phyloP scores from a whole-genome alignment of 331 rosid genomes.

The Malus hybrid region DNA sequence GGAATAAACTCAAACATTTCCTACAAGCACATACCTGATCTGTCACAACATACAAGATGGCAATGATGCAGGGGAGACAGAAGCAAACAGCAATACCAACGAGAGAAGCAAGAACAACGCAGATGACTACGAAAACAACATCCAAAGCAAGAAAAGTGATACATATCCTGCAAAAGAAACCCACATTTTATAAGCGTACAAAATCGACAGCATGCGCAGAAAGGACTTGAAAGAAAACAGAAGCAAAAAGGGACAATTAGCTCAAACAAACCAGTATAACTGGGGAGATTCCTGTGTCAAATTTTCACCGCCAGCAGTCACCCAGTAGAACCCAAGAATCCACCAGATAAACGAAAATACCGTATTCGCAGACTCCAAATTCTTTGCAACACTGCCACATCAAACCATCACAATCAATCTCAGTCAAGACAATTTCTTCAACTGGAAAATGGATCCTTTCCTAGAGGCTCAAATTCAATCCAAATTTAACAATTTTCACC shows the following conservation, averaged over 20 bases:
- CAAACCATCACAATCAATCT: slow-evolving; percentile 3
- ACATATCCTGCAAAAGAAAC: slow-evolving; percentile 65
- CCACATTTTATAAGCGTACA: slow-evolving; percentile 3
- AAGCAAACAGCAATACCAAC: slow-evolving; percentile 96
- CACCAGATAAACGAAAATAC: slow-evolving; percentile 89
- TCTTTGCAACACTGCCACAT: slow-evolving; percentile 47
- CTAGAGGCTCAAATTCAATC: not conserved
- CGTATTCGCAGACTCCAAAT: slow-evolving; percentile 73
- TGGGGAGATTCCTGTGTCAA: slow-evolving; percentile 63
- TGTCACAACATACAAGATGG: slow-evolving; percentile 53
- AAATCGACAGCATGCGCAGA: not conserved
- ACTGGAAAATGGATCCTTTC: not conserved
- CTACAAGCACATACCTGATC: slow-evolving; percentile 53
- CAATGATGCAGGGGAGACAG: slow-evolving; percentile 91
- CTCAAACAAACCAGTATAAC: slow-evolving; percentile 77
- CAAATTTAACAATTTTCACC: not conserved
- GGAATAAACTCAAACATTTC: not conserved
- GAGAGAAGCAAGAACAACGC: slow-evolving; percentile 76
- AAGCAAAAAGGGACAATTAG: not conserved
- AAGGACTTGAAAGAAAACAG: not conserved
- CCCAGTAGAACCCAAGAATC: slow-evolving; percentile 94
- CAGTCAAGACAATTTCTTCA: not conserved
- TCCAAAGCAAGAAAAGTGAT: slow-evolving; percentile 83
- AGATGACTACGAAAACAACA: slow-evolving; percentile 68
- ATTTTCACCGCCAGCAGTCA: slow-evolving; percentile 74